Evolutionary conservation across 345 rosid genomes (phyloP).

Genomic region (Syzygium grande): DNA sequence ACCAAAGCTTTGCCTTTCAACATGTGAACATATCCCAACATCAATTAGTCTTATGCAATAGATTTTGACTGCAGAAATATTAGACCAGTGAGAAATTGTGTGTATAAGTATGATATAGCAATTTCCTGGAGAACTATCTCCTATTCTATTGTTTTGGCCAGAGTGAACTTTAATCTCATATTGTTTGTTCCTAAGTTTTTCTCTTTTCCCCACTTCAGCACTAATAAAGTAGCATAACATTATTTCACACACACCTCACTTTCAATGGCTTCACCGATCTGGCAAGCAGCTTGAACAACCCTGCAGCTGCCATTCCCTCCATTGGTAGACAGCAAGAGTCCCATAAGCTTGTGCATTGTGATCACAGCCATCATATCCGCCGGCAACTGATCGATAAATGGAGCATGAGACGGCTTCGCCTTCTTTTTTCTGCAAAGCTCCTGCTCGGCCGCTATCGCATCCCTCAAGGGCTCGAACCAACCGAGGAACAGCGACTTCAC

Average conservation of each 20-base stretch:
- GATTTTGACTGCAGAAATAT: neutral
- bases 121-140: neutral
- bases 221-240: neutral
- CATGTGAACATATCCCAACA: neutral
- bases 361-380: slow-evolving; percentile 93
- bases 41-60: neutral
- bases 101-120: neutral
- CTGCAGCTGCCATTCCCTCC: slow-evolving; percentile 57
- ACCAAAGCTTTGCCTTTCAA: neutral
- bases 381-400: slow-evolving; percentile 47
- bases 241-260: slow-evolving; percentile 50
- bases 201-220: neutral
- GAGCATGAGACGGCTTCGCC: slow-evolving; percentile 31
- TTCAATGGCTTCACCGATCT: slow-evolving; percentile 91
- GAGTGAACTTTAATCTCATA: neutral
- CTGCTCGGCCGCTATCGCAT: slow-evolving; percentile 76
- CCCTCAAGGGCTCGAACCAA: slow-evolving; percentile 89
- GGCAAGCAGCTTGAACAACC: slow-evolving; percentile 69
- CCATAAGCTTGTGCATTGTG: slow-evolving; percentile 91
- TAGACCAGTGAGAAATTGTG: neutral
- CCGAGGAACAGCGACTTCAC: slow-evolving; percentile 82
- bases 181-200: neutral
- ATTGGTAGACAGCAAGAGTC: slow-evolving; percentile 55
- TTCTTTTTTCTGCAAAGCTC: slow-evolving; percentile 27
- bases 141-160: neutral